Base-by-base conservation (phyloP, 2,329 filamentous ascomycete genomes). In the Fusarium begoniae region DNA sequence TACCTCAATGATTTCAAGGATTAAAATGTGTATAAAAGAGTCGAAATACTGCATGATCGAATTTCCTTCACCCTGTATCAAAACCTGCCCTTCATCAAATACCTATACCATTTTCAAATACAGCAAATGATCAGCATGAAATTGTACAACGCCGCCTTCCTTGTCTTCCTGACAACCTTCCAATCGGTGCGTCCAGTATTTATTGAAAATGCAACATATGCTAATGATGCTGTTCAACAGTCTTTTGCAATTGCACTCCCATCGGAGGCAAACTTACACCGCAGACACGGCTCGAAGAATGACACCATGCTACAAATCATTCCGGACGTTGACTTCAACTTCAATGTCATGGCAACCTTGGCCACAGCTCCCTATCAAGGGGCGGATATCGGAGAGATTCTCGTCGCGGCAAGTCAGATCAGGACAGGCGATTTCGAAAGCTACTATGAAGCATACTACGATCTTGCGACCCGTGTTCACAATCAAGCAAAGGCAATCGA, bases 371-470 rank as follows among this genome's bases (percentile, higher is more conserved):
- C 66, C 0, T 69, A 69, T 9, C 56, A 69, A 26, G 66, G 66
- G 7, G 51, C 66, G 14, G 79, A 82, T 30, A 75, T 81, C 0
- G 79, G 77, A 30, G 80, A 83, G 22, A 77, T 84, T 1, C 75
- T 85, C 8, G 75, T 74, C 20, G 76, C 76, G 3, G 79, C 79
- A 8, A 74, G 77, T n/a, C 66, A 77, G 20, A 78, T 81, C 41
- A 67, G 70, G 22, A 55, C 75, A 0, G 69, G 74, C 2, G 69
- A 80, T 32, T 71, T 79, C 7, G 74, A 76, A 22, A 79, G 77
- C 63, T 81, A 68, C 44, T 72, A 72, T 12, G 18, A 66, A 3
- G 69, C 70, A 1, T 80, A 80, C 18, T 50, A 75, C 51, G 37
- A 30, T 5, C 70, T 81, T 11, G 79, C 79, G 28, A 73, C 78